Percentiles rank a stretch among this genome's conserved stretches.
These are phyloP conservation scores for Centrapalus pauciflorus DNA, from an alignment of 129 eudicot genomes.

Conservation along the genomic window DNA sequence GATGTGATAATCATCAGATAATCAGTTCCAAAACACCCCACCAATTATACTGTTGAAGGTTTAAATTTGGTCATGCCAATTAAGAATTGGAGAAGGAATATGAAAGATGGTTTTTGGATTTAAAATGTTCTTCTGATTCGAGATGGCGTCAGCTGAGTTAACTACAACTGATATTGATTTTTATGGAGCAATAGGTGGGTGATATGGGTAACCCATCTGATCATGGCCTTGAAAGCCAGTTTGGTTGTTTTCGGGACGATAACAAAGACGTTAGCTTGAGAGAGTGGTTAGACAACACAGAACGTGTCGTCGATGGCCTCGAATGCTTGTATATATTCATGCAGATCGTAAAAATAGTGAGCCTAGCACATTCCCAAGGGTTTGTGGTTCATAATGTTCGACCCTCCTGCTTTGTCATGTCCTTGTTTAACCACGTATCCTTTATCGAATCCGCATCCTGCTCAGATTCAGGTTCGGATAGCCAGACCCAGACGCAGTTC, in stretches of 20 bases:
- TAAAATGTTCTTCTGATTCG: slow-evolving; percentile 32
- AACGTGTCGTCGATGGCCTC: slow-evolving; percentile 44
- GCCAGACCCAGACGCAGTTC: slow-evolving; percentile 11
- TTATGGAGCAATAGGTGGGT: slow-evolving; percentile 31
- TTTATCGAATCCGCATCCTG: slow-evolving; percentile 87
- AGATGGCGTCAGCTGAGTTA: slow-evolving; percentile 25
- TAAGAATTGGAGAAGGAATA: background rate
- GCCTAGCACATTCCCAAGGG: slow-evolving; percentile 75
- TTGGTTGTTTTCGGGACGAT: slow-evolving; percentile 28
- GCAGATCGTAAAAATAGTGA: slow-evolving; percentile 75
- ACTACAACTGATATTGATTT: slow-evolving; percentile 7
- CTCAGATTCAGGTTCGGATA: slow-evolving; percentile 67
- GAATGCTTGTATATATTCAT: slow-evolving; percentile 73
- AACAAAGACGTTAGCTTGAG: slow-evolving; percentile 69
- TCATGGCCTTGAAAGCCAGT: slow-evolving; percentile 26
- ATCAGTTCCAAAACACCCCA: too few relatives aligned
- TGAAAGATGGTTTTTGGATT: background rate
- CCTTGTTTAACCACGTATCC: slow-evolving; percentile 65
- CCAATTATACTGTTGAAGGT: too few relatives aligned
- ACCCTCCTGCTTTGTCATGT: slow-evolving; percentile 91
- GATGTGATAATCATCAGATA: too few relatives aligned
- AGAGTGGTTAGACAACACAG: slow-evolving; percentile 76
- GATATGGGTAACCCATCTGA: slow-evolving; percentile 67
- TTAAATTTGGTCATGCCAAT: too few relatives aligned
- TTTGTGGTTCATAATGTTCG: slow-evolving; percentile 64